phyloP scores from a whole-genome alignment of 129 eudicot genomes.

The Artemisia annua region DNA sequence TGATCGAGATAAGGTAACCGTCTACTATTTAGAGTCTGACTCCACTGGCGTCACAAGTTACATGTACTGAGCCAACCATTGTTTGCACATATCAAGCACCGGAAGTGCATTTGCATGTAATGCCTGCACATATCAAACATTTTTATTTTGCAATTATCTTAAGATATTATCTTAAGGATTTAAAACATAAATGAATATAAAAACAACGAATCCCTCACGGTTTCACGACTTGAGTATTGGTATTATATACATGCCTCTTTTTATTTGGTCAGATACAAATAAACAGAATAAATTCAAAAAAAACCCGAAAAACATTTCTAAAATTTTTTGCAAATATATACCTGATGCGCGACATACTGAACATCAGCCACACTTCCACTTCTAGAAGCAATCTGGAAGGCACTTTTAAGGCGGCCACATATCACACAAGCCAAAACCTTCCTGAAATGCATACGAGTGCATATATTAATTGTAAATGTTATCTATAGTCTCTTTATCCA shows the following conservation, averaged over 20 bases:
- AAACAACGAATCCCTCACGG: no score
- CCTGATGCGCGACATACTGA: constrained; percentile 99
- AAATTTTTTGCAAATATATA: constrained; percentile 13
- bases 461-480: no score
- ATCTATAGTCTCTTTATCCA: no score
- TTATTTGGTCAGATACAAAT: no score
- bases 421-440: constrained; percentile 99
- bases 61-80: constrained; percentile 98
- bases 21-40: constrained; percentile 7
- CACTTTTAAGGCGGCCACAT: constrained; percentile 97
- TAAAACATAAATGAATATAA: no score
- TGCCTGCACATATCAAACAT: constrained; percentile 52
- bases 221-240: no score
- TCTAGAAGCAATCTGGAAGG: constrained; percentile 95
- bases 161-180: no score
- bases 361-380: constrained; percentile 99
- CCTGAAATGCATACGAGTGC: constrained; percentile 77
- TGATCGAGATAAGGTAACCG: neutral
- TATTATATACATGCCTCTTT: no score
- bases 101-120: constrained; percentile 96
- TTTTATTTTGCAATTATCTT: neutral
- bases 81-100: constrained; percentile 98
- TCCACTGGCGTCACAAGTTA: constrained; percentile 23
- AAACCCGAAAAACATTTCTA: neutral
- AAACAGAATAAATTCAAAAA: neutral